Evolutionary conservation across 2,329 filamentous ascomycete species (phyloP), one percentile per base, ranked within the genome.

Genomic region (Epichloe amarillans): DNA sequence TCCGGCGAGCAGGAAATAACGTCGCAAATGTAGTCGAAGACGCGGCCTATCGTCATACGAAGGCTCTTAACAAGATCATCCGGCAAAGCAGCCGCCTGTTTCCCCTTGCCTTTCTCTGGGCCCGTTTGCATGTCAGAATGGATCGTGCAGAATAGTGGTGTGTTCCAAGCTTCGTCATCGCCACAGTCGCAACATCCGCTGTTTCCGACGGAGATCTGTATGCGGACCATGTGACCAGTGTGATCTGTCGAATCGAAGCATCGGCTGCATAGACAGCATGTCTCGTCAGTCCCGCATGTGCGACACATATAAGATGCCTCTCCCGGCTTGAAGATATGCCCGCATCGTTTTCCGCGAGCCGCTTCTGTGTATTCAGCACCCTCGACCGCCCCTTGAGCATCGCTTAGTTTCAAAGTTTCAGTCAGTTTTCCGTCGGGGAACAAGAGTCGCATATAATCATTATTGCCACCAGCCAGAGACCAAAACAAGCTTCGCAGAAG

Each of bases 1-100:
- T 98, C 94, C 0, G 94, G 94, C 1, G 91, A 94, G 69, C 94
- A 98, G 2, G 93, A 97, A 56, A 97, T 89, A 54, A 98, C 89
- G 70, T 98, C 93, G 70, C 91, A 96, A 55, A 98, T 83, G 64
- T 95, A 98, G 70, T 98, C 93, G 55, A 97, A 78, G 11, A 83
- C 84, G 53, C 88, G 79, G 2, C 86, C 81, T 55, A 98, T 83
- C 0, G 93, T 97, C 76, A 87, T 88, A 50, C 83, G 80, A 54
- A 97, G 88, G 60, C 82, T 85, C 52, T 82, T 73, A 35, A 86
- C 71, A 49, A 97, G 75, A 41, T 95, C 88, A 35, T 80, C 74
- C 0, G 93, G 88, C 46, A 96, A 69, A 5, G 68, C 72, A 45
- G 74, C 71, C 43, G 74, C 72, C 50, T 72, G 69, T 61, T 79